Percentiles rank a stretch among this genome's conserved stretches.
Evolutionary conservation across 148 eudicot genomes (phyloP).

Genomic region (Vaccinium vitisidaea): DNA sequence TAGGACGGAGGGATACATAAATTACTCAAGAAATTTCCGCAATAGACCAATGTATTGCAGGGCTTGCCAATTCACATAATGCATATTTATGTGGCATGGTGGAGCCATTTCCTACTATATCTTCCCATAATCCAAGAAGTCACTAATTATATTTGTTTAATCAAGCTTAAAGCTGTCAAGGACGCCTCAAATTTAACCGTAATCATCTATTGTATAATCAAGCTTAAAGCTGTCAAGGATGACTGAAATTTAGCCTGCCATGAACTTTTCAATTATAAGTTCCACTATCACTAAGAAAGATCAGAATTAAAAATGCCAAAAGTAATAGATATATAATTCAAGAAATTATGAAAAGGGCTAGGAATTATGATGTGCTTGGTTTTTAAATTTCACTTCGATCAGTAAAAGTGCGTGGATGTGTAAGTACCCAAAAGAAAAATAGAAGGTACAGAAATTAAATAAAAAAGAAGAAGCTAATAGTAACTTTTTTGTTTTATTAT

Average conservation of each 20-base stretch:
- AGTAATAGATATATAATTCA: background rate
- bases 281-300: background rate
- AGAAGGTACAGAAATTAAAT: background rate
- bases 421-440: slow-evolving; percentile 13
- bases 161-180: background rate
- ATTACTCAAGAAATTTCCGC: too few relatives aligned
- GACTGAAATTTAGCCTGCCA: background rate
- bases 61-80: too few relatives aligned
- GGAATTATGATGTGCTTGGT: slow-evolving; percentile 22
- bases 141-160: background rate
- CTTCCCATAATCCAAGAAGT: background rate
- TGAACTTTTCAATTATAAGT: background rate
- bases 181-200: background rate
- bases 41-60: too few relatives aligned
- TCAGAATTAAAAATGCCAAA: background rate
- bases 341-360: background rate
- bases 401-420: slow-evolving; percentile 28
- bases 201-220: background rate
- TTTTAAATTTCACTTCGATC: slow-evolving; percentile 17
- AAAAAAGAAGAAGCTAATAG: background rate
- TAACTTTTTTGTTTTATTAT: slow-evolving; percentile 6
- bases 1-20: too few relatives aligned
- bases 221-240: background rate
- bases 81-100: background rate
- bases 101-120: background rate